Base-by-base conservation (phyloP, 129 eudicot species). In the Smallanthus sonchifolius region DNA sequence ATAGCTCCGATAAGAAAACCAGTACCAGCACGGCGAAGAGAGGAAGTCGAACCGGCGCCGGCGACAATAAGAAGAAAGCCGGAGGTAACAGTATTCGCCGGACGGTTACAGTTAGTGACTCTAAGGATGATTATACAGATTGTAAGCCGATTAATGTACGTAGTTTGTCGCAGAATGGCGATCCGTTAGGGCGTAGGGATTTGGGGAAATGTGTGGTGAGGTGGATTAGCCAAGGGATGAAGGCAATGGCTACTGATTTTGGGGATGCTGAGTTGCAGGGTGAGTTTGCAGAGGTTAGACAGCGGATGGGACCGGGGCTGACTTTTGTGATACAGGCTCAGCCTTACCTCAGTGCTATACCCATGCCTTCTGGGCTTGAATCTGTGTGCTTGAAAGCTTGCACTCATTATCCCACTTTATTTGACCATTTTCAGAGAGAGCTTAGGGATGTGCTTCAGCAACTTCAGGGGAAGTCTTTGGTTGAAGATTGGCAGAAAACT, bases 391-490 rank as follows among this genome's bases (percentile, higher is more conserved):
- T 92, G 61, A 92, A 92, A 89, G 88, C 95, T 16, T 86, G 95
- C 74, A 84, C 98, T 14, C 98, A 92, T 72, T 92, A 92, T 72
- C 95, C 98, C 36, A 92, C 98, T 28, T 82, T 92, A 11, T 87
- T 92, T 73, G 98, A 92, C 56, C 91, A 92, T 69, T 92, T 92
- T 71, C 98, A 92, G 85, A 79, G 98, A 68, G 98, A 92, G 82
- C 87, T 92, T 9, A 84, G 96, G 65, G 96, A 92, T 28, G 90
- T 84, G 4, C 75, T 92, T 5, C 93, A 84, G 82, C 70, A 86
- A 11, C 85, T 87, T 51, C 87, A 86, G 72, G 65, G 63, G 28
- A 74, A 84, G 13, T 70, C 78, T 3, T 66, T 83, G 49, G 47
- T 84, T 39, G 64, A 76, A 3, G 57, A 86, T 47, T 92, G 98